Base-by-base conservation (phyloP, 768 basidiomycete species). In the Tulasnella sp. region DNA sequence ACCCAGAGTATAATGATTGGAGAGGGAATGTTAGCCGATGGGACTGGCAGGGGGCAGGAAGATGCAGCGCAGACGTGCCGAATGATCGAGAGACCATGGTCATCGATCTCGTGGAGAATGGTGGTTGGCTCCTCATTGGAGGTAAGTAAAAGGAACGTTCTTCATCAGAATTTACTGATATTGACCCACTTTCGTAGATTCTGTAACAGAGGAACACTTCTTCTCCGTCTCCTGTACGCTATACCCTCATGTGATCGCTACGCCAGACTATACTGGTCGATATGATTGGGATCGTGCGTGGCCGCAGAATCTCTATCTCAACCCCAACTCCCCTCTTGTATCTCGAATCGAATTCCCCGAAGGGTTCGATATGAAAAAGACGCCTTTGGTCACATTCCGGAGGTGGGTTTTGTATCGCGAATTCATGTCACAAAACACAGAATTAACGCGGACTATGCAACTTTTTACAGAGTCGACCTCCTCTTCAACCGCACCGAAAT, bases 181-280 rank as follows among this genome's bases (percentile, higher is more conserved):
- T 42, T n/a, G n/a, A 43, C 10, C 15, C 17, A 13, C n/a, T 5
- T 2, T 56, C 26, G 61, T 47, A 81, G 84, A 86, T 65, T 85
- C 83, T 0, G 80, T 85, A 17, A 80, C 81, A 1, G 84, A 86
- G 67, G 81, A 80, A 63, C 83, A 86, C 67, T 86, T 86, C 73
- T 86, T 85, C 68, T 85, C 84, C 4, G 67, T 85, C 0, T 85
- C 83, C 0, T 86, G 84, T 65, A 65, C 78, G 43, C 74, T 86
- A 2, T 80, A 79, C 68, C 83, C 84, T 0, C 82, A 85, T 65
- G 83, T 85, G 38, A 74, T 75, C 34, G 84, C 83, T 1, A 82
- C 79, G 2, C 84, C 84, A 0, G 75, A 80, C 63, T 85, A 84
- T 63, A 72, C 72, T 32, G 77, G 77, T 58, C 72, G 75, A 0